Base-by-base conservation (phyloP, 2,329 filamentous ascomycete species). In the Cladobotryum protrusum region DNA sequence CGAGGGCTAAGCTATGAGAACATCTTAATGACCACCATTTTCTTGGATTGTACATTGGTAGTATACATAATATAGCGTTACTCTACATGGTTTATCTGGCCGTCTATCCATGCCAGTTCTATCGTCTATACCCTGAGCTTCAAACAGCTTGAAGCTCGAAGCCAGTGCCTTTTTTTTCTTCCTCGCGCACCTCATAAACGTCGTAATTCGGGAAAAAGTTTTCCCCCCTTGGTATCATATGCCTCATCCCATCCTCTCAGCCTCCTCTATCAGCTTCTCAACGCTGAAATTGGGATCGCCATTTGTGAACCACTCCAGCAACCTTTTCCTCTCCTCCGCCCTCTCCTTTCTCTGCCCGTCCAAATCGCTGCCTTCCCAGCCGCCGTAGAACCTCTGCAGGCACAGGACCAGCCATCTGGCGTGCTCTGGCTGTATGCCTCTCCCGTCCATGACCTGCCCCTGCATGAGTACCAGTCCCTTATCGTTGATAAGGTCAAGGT, bases 341-440 rank as follows among this genome's bases (percentile, higher is more conserved):
- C 83, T 83, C 64, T 82, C 78, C 56, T 75, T 71, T 47, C 73
- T 74, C 53, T 67, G 65, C 6, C 67, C 64, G 4, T 61, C 62
- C 5, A 65, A 46, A 19, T 64, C 65, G 5, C 54, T 59, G 6
- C 67, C 67, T 50, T 77, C 77, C 75, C 81, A 73, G 55, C 81
- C 81, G 15, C 85, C 82, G 64, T 99, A 99, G 68, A 99, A 99
- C 63, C 89, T 83, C 74, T 99, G 93, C 71, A 99, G 72, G 59
- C 89, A 93, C 82, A 96, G 87, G 45, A 95, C 75, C 59, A 99
- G 71, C 85, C 88, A 96, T 68, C 84, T 85, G n/a, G 87, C 91
- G 63, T 96, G 87, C 47, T 90, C 82, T 0, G 88, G 78, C 55
- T 76, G 83, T 5, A 96, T 82, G 4, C 92, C 91, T 12, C 84